Evolutionary conservation across 805 yeast species (phyloP), one percentile per base, ranked within the genome.

Genomic region (Lachancea thermotolerans): DNA sequence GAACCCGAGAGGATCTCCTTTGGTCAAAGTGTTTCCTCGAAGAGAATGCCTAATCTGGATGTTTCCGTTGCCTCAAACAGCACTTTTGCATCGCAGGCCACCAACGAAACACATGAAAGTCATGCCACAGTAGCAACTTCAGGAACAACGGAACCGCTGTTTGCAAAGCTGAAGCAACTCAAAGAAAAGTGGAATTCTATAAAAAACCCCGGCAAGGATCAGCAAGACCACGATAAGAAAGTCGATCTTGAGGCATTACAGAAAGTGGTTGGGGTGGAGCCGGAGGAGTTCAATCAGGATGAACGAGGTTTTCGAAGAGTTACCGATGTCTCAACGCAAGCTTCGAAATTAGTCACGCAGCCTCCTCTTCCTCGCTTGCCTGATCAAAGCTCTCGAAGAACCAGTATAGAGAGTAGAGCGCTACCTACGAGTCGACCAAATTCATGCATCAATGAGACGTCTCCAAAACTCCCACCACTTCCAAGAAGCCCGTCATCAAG

Each of bases 241-340:
- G 64, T 65, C 10, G 66, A 65, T 47, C 59, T 65, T 17, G 60
- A 57, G 39, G 68, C 65, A 5, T 47, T 65, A n/a, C 67, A 65
- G 47, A 63, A 64, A 37, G 68, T 66, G 1, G 64, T 65, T 35
- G 69, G 67, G 27, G 61, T 61, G 7, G 48, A 42, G 7, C 39
- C 41, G 1, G 46, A 48, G 7, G 49, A 49, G 5, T 33, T 42
- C 29, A 31, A 42, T 14, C 15, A 15, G 2, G 33, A 15, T 15
- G 14, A 21, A 16, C 9, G 3, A 17, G 27, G 14, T 27, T 10
- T 32, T 7, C 31, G 25, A 7, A 33, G 47, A 33, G 10, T 12
- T 9, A 21, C 42, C 15, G 38, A 42, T 17, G 14, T 36, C 15
- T 7, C 18, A 27, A 10, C 34, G 10, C 10, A 11, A 11, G 38